A percentile compares a stretch with the other conserved stretches of the same genome.
phyloP scores from a whole-genome alignment of 2,329 filamentous ascomycete genomes.

The Cytospora paraplurivora region DNA sequence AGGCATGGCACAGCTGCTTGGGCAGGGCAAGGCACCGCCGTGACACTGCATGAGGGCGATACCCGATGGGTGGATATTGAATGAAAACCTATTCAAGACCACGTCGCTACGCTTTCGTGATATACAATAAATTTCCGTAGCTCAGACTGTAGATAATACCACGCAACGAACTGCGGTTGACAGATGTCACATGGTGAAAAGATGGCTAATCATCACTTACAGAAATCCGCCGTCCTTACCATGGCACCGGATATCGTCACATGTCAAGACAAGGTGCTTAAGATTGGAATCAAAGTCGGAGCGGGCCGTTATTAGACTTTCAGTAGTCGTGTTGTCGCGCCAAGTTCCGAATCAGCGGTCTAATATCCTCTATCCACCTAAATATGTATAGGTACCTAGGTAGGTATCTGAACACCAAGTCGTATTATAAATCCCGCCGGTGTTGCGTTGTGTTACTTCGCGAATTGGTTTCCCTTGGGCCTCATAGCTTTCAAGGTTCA shows the following conservation, averaged over 20 bases:
- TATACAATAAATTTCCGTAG: not conserved
- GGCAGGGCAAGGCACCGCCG: not conserved
- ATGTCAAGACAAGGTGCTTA: not conserved
- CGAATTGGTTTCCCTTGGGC: too few relatives aligned
- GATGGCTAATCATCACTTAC: not conserved
- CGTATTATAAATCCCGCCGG: too few relatives aligned
- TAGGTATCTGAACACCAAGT: too few relatives aligned
- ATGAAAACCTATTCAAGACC: not conserved
- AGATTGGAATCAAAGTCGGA: not conserved
- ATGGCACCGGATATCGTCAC: not conserved
- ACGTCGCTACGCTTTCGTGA: not conserved
- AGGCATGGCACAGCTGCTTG: not conserved
- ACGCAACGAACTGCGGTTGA: not conserved
- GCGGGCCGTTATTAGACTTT: slow-evolving; percentile 12
- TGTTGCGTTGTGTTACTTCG: too few relatives aligned
- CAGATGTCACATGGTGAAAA: not conserved
- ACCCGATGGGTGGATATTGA: slow-evolving; percentile 9
- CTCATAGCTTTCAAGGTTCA: too few relatives aligned
- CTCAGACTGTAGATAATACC: not conserved
- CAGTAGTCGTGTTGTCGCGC: not conserved
- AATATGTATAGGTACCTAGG: too few relatives aligned
- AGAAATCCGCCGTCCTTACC: not conserved
- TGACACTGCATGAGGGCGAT: slow-evolving; percentile 8
- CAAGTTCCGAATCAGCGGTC: slow-evolving; percentile 11
- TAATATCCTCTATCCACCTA: too few relatives aligned